Evolutionary conservation across 345 rosid species (phyloP).

Genomic region (Brassica rapa): DNA sequence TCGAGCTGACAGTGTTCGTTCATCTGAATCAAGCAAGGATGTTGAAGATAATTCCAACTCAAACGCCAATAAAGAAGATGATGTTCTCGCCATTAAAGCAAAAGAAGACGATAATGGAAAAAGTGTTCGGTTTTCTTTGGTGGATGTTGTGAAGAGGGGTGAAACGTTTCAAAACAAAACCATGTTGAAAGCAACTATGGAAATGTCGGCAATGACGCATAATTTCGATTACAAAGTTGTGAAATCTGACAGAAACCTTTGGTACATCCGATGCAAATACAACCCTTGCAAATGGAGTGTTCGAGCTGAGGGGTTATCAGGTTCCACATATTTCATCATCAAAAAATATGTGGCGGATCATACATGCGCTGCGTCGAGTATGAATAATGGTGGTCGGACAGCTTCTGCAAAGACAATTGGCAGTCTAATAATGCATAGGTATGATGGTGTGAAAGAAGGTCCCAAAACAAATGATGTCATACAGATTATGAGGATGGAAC

Average conservation of each 20-base stretch:
- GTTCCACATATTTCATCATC: neutral
- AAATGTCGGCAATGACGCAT: neutral
- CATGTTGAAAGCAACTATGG: neutral
- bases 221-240: neutral
- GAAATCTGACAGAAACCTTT: neutral
- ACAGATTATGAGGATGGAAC: neutral
- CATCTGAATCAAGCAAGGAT: neutral
- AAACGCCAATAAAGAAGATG: too few species aligned
- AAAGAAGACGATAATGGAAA: too few species aligned
- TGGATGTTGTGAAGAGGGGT: too few species aligned
- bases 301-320: neutral
- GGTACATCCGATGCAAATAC: neutral
- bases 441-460: neutral
- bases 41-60: neutral
- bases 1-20: neutral
- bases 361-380: neutral
- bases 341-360: neutral
- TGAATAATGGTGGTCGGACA: neutral
- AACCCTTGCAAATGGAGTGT: neutral
- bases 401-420: neutral
- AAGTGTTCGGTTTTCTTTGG: too few species aligned
- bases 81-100: too few species aligned
- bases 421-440: neutral
- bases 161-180: neutral
- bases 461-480: neutral